Evolutionary conservation across 2,329 filamentous ascomycete genomes (phyloP).

Genomic region (Penicillium sp.): DNA sequence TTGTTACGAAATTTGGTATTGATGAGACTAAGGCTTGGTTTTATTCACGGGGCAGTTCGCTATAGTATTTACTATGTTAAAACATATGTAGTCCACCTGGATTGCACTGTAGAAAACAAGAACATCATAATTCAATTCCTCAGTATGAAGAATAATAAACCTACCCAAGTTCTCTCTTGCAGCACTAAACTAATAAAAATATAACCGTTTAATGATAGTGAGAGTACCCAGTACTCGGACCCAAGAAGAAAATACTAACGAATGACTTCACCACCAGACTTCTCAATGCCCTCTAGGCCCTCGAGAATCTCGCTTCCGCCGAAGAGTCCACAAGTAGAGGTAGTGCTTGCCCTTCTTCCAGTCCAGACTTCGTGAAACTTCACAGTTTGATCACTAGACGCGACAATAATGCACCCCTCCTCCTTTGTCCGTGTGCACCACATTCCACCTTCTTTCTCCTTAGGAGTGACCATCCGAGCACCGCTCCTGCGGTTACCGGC

Average conservation of each 20-base stretch:
- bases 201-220: slow-evolving; percentile 1
- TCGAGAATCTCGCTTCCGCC: slow-evolving; percentile 85
- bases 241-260: slow-evolving; percentile 36
- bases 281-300: slow-evolving; percentile 72
- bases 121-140: background rate
- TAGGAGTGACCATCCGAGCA: slow-evolving; percentile 26
- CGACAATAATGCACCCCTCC: slow-evolving; percentile 85
- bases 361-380: slow-evolving; percentile 96
- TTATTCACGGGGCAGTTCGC: slow-evolving; percentile 10
- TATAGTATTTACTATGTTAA: too few relatives aligned
- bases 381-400: slow-evolving; percentile 85
- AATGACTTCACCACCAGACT: slow-evolving; percentile 57
- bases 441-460: slow-evolving; percentile 51
- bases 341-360: slow-evolving; percentile 55
- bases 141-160: background rate
- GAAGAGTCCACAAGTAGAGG: slow-evolving; percentile 59
- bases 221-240: slow-evolving; percentile 1
- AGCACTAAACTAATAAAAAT: background rate
- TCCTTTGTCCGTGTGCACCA: slow-evolving; percentile 57
- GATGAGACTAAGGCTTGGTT: slow-evolving; percentile 27
- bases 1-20: slow-evolving; percentile 25
- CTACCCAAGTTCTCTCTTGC: background rate
- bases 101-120: background rate
- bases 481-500: slow-evolving; percentile 12
- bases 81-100: too few relatives aligned